Conservation (phyloP, 192 early-diverging fungal genomes). For the Coemansia sp. region DNA sequence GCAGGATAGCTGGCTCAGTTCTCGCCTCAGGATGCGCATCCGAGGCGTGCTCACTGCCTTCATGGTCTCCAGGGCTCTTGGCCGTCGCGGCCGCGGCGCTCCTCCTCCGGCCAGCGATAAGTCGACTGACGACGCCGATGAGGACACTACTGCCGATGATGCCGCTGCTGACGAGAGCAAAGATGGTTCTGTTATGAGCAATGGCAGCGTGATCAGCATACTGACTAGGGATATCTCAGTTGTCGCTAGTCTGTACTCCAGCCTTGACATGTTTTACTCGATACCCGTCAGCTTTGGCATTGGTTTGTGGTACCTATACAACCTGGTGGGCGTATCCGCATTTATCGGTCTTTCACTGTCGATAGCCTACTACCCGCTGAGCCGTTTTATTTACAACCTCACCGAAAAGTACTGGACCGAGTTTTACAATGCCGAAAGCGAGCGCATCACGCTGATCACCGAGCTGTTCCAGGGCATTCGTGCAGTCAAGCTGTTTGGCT, state of each 20-base stretch:
- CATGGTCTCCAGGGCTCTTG: constrained; percentile 65
- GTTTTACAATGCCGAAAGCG: constrained; percentile 59
- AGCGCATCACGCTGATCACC: constrained; percentile 70
- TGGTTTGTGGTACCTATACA: constrained; percentile 63
- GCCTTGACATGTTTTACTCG: constrained; percentile 58
- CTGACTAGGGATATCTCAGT: constrained; percentile 63
- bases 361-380: constrained; percentile 59
- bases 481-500: constrained; percentile 85
- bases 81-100: constrained; percentile 55
- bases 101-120: constrained; percentile 15
- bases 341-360: constrained; percentile 68
- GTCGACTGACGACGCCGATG: constrained; percentile 17
- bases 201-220: constrained; percentile 62
- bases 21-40: constrained; percentile 58
- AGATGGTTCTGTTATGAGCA: constrained; percentile 28
- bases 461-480: constrained; percentile 83
- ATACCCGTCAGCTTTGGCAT: constrained; percentile 63
- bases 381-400: constrained; percentile 48
- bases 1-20: constrained; percentile 59
- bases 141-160: constrained; percentile 46
- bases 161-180: constrained; percentile 48
- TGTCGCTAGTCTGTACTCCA: constrained; percentile 49
- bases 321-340: constrained; percentile 75
- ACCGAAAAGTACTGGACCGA: constrained; percentile 52
- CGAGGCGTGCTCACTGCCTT: constrained; percentile 62